phyloP scores from a whole-genome alignment of 2,329 filamentous ascomycete genomes.

The Nemania sp. region DNA sequence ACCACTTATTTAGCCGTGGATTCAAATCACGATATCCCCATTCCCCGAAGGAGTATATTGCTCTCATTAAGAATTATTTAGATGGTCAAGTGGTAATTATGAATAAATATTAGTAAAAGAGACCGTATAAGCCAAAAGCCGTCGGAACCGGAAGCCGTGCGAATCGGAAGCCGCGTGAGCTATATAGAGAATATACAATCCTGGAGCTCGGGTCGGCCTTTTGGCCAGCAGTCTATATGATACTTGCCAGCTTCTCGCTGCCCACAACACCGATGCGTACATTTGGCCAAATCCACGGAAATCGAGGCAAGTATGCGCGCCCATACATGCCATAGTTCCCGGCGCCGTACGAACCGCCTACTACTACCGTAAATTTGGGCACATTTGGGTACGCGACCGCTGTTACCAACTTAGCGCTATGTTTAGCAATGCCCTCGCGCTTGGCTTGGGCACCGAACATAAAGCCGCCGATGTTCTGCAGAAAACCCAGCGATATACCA shows the following conservation, averaged over 20 bases:
- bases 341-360: constrained; percentile 92
- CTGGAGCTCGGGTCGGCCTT: constrained; percentile 81
- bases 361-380: constrained; percentile 95
- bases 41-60: no score
- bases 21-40: no score
- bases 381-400: constrained; percentile 94
- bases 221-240: constrained; percentile 95
- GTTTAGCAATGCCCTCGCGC: constrained; percentile 95
- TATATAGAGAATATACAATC: no score
- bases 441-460: constrained; percentile 97
- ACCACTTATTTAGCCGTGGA: no score
- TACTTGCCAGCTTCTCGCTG: constrained; percentile 86
- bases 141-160: no score
- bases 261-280: constrained; percentile 98
- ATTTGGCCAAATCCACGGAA: constrained; percentile 98
- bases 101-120: no score
- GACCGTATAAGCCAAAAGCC: no score
- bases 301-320: constrained; percentile 88
- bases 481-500: constrained; percentile 87
- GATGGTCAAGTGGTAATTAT: no score
- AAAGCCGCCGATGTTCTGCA: constrained; percentile 98
- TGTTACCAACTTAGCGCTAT: constrained; percentile 95
- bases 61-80: no score
- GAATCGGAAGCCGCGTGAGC: no score
- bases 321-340: constrained; percentile 99